phyloP scores from a whole-genome alignment of 1,139 yeast species.

The Entelexis sorbosivorans region DNA sequence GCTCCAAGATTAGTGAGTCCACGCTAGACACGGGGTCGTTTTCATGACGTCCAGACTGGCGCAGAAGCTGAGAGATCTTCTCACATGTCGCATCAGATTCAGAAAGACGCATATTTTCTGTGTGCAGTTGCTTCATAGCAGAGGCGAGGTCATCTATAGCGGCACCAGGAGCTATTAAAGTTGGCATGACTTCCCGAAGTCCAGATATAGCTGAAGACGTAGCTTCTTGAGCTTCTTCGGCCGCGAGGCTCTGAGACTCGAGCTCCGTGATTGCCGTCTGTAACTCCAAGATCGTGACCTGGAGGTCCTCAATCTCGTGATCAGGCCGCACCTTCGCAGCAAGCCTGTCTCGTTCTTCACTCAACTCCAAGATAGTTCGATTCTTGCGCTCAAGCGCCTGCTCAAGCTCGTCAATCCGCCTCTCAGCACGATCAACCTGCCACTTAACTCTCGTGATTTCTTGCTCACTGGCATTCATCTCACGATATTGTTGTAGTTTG shows the following conservation, averaged over 20 bases:
- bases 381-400: constrained; percentile 17
- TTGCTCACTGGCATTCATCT: constrained; percentile 10
- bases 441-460: constrained; percentile 9
- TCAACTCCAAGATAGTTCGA: constrained; percentile 11
- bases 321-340: background rate
- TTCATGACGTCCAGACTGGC: background rate
- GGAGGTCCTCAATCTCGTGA: constrained; percentile 4
- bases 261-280: constrained; percentile 9
- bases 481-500: constrained; percentile 16
- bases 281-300: constrained; percentile 2
- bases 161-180: constrained; percentile 3
- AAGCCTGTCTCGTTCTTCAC: constrained; percentile 8
- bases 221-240: background rate
- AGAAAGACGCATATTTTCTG: background rate
- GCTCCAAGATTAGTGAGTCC: background rate
- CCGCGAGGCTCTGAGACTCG: constrained; percentile 5
- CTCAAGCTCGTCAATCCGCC: constrained; percentile 18
- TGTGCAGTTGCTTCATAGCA: background rate
- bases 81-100: background rate
- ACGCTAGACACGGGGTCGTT: background rate
- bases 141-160: constrained; percentile 2
- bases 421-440: constrained; percentile 14
- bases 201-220: background rate
- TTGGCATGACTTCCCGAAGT: constrained; percentile 10
- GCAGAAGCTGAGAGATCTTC: background rate